Conservation (phyloP, 352 stramenopile genomes). For the Phytophthora europaea region DNA sequence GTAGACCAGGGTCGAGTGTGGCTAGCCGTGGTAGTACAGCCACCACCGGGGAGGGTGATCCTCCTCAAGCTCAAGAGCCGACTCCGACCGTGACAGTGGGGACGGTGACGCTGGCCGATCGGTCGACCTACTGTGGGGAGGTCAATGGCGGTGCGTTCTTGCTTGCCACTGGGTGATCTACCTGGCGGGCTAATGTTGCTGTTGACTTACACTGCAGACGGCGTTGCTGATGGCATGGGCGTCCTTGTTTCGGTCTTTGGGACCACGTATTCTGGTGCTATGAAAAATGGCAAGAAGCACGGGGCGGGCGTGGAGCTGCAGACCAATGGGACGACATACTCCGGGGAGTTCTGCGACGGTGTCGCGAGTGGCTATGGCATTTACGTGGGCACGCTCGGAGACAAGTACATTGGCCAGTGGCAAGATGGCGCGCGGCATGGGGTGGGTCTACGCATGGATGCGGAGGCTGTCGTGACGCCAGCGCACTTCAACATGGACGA, state of each 20-base stretch:
- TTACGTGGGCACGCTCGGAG: conserved; percentile 51
- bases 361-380: conserved; percentile 51
- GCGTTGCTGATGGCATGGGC: conserved; percentile 46
- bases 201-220: conserved; percentile 43
- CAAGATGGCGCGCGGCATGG: conserved; percentile 47
- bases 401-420: conserved; percentile 60
- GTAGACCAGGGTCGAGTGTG: conserved; percentile 31
- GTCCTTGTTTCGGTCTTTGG: conserved; percentile 49
- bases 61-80: neutral
- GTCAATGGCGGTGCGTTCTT: conserved; percentile 28
- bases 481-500: conserved; percentile 47
- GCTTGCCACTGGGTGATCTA: neutral
- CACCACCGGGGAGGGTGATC: neutral
- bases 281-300: conserved; percentile 46
- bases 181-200: neutral
- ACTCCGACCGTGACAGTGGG: conserved; percentile 19
- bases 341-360: conserved; percentile 43
- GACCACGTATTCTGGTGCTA: conserved; percentile 46
- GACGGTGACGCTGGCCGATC: conserved; percentile 30
- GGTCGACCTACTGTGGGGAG: conserved; percentile 49
- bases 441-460: conserved; percentile 46
- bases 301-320: conserved; percentile 54
- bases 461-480: conserved; percentile 33
- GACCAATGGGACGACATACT: conserved; percentile 52
- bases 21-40: conserved; percentile 5